phyloP scores from a whole-genome alignment of 305 asterid species.

The Rubia tinctorum region DNA sequence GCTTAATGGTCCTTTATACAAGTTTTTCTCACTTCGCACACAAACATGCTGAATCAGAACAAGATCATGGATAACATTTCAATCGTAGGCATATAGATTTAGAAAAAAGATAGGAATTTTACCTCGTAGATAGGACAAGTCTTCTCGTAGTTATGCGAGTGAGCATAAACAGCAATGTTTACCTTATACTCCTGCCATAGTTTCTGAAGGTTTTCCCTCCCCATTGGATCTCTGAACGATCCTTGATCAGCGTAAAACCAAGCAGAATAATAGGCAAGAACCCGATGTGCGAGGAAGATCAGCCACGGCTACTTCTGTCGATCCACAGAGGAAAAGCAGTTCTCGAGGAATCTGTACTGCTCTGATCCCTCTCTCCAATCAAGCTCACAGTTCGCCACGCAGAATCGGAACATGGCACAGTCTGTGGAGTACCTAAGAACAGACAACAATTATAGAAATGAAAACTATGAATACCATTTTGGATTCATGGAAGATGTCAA shows the following conservation, averaged over 20 bases:
- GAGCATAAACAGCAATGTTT: slow-evolving; percentile 87
- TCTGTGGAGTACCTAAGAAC: slow-evolving; percentile 77
- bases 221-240: slow-evolving; percentile 93
- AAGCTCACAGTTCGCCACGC: slow-evolving; percentile 89
- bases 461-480: neutral
- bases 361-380: slow-evolving; percentile 97
- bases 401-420: slow-evolving; percentile 96
- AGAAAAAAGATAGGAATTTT: no score
- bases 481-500: neutral
- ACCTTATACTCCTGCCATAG: slow-evolving; percentile 98
- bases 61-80: neutral
- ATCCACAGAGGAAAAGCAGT: slow-evolving; percentile 82
- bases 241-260: slow-evolving; percentile 58
- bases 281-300: slow-evolving; percentile 82
- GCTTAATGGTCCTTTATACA: slow-evolving; percentile 65
- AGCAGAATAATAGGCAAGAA: slow-evolving; percentile 78
- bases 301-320: slow-evolving; percentile 96
- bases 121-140: slow-evolving; percentile 67
- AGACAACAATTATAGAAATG: neutral
- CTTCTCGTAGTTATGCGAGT: slow-evolving; percentile 76
- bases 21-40: slow-evolving; percentile 54
- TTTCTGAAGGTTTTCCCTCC: slow-evolving; percentile 76
- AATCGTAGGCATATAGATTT: no score
- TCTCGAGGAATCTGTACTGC: slow-evolving; percentile 80
- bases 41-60: slow-evolving; percentile 54